Evolutionary conservation across 176 grass and related monocot species (phyloP), one percentile per base, ranked within the genome.

Genomic region (Oryza glumipatula): DNA sequence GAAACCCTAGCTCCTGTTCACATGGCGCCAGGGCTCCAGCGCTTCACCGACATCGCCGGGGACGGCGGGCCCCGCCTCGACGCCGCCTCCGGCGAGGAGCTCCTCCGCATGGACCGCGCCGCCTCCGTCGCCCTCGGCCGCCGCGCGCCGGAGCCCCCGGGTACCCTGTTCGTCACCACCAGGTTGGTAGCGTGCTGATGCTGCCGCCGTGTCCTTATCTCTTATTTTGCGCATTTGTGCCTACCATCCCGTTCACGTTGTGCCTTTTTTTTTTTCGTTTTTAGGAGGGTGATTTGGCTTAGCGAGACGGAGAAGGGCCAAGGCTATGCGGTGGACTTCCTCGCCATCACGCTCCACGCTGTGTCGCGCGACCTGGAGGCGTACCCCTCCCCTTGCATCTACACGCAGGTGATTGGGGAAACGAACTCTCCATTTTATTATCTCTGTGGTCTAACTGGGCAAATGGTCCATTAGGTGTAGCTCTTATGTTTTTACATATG

Each of bases 241-340:
- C 21, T 68, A 17, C 38, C 3, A 0, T 51, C 48, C 56, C 44
- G 71, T 65, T 76, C 16, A 30, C 65, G 24, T 73, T 38, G 21
- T 47, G 22, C 13, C 13, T 9, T 26, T 26, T 69, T 69, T 28
- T 28, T 28, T 68, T 67, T 52, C 39, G 9, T 32, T 68, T 44
- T n/a, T 30, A 99, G 96, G 96, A 99, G 91, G 78, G 86, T 91
- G 81, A 91, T 99, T 89, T 99, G 96, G 96, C 76, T 96, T 36
- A 96, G 93, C 67, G 90, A 88, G 58, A 75, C 65, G 44, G 96
- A 99, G 41, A 91, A 89, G 77, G 88, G 73, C 64, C 94, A 83
- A 70, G 89, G 93, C 43, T 96, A 89, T 69, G 91, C 83, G 58
- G 96, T 94, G 65, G 88, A 91, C 88, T 99, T 99, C 80, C 77